Percentiles rank a stretch among this genome's conserved stretches.
Conservation (phyloP, 75 land plant genomes). For the Isoetes taiwanensis region DNA sequence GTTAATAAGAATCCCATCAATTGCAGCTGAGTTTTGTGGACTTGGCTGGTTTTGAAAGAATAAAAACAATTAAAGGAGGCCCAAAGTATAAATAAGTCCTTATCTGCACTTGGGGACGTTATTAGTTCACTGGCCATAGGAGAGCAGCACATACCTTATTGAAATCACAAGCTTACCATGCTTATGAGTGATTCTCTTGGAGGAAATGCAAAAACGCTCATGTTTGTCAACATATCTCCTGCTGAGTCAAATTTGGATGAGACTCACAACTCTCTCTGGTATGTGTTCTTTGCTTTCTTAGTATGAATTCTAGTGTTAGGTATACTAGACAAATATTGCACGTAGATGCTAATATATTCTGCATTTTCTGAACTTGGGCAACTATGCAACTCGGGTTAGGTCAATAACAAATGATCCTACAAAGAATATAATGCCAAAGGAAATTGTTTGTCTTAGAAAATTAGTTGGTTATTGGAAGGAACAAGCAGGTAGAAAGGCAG, state of each 20-base stretch:
- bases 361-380: too few relatives aligned
- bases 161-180: conserved; percentile 95
- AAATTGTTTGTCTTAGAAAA: conserved; percentile 71
- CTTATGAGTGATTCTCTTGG: conserved; percentile 99
- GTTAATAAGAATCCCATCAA: too few relatives aligned
- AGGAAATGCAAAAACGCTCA: conserved; percentile 97
- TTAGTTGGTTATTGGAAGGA: conserved; percentile 71
- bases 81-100: conserved; percentile 96
- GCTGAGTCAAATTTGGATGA: conserved; percentile 95
- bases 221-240: conserved; percentile 98
- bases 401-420: conserved; percentile 87
- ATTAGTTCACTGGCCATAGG: conserved; percentile 83
- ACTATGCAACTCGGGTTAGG: conserved; percentile 92
- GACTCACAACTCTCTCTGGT: conserved; percentile 84
- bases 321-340: too few relatives aligned
- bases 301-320: too few relatives aligned
- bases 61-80: conserved; percentile 93
- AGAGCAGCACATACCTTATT: conserved; percentile 80
- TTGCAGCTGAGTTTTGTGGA: conserved; percentile 93
- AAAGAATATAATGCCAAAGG: conserved; percentile 76
- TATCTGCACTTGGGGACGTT: conserved; percentile 95
- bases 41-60: conserved; percentile 97
- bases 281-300: too few relatives aligned
- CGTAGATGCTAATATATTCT: too few relatives aligned
- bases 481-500: conserved; percentile 75